Evolutionary conservation across 2,329 filamentous ascomycete species (phyloP), one percentile per base, ranked within the genome.

Genomic region (Aureobasidium pullulans): DNA sequence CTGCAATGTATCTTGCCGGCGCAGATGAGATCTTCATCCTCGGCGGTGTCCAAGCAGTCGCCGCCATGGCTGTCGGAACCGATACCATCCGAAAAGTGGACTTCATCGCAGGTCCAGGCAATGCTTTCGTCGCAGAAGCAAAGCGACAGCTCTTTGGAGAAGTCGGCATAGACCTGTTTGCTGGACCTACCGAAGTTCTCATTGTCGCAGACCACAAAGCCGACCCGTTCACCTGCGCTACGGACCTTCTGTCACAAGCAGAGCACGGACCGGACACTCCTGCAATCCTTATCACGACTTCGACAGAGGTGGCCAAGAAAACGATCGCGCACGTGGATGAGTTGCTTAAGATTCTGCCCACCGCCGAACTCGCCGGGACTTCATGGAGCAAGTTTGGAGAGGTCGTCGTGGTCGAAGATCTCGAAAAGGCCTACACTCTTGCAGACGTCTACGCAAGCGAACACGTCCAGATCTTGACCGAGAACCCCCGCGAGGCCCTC

Each of bases 261-360:
- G 77, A 81, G 62, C 80, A 82, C 63, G 79, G 79, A 0, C 78
- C 77, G 0, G 79, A 82, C 64, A 76, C 77, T 0, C 79, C 79
- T 0, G 77, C 79, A 1, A 71, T 80, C 1, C 68, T 82, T 0
- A 75, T 82, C 53, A 81, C 79, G 0, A 80, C 73, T 8, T 77
- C 73, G 72, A 70, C 72, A 44, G 63, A 67, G 0, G 69, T 79
- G 0, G 79, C 70, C 0, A 61, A 64, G 29, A 64, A 76, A 61
- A 71, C 74, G 0, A 75, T 79, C 0, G 60, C 63, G 8, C 66
- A 68, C 5, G 68, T 77, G 5, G 69, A 76, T 19, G 62, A 70
- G 32, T 66, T 77, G 2, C 65, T 81, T 4, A 67, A 73, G 57
- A 69, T 70, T 3, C 67, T 81, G 7, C 68, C 73, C 0, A 81